A percentile compares a stretch with the other conserved stretches of the same genome.
Evolutionary conservation across 2,329 filamentous ascomycete species (phyloP).

Genomic region (Colletotrichum higginsianum): DNA sequence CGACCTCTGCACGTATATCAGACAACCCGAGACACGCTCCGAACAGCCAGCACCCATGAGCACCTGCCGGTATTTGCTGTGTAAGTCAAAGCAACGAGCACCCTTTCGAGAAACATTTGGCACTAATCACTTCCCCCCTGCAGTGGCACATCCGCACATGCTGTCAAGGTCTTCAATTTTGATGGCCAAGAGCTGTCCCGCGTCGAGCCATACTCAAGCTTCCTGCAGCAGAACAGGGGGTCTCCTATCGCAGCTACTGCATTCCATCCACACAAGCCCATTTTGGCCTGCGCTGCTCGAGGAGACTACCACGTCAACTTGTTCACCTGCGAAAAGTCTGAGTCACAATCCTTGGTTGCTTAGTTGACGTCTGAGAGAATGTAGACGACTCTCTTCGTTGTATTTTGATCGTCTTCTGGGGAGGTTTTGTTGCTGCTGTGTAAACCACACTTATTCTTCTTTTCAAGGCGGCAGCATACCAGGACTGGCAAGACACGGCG

Average conservation of each 20-base stretch:
- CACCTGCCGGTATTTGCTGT: conserved; percentile 96
- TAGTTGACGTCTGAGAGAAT: conserved; percentile 22
- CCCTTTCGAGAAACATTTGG: conserved; percentile 8
- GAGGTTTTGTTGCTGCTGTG: conserved; percentile 25
- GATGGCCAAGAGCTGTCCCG: conserved; percentile 84
- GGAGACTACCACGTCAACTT: conserved; percentile 94
- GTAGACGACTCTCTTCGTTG: conserved; percentile 6
- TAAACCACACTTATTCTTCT: conserved; percentile 32
- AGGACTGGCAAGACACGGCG: conserved; percentile 33
- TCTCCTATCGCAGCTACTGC: conserved; percentile 89
- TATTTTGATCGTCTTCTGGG: conserved; percentile 14
- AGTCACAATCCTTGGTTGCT: conserved; percentile 45
- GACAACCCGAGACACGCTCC: conserved; percentile 82
- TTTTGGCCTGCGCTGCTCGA: conserved; percentile 88
- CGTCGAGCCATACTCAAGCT: conserved; percentile 91
- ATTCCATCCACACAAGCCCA: conserved; percentile 95
- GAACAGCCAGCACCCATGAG: conserved; percentile 93
- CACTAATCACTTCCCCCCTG: conserved; percentile 48
- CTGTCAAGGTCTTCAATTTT: conserved; percentile 93
- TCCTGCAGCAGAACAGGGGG: conserved; percentile 84
- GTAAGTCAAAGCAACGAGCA: conserved; percentile 73
- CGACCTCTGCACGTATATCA: conserved; percentile 80
- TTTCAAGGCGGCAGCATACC: conserved; percentile 32
- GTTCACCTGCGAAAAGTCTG: conserved; percentile 77
- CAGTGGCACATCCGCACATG: conserved; percentile 89